phyloP scores from a whole-genome alignment of 768 basidiomycete species.

The Suillus brevipes region DNA sequence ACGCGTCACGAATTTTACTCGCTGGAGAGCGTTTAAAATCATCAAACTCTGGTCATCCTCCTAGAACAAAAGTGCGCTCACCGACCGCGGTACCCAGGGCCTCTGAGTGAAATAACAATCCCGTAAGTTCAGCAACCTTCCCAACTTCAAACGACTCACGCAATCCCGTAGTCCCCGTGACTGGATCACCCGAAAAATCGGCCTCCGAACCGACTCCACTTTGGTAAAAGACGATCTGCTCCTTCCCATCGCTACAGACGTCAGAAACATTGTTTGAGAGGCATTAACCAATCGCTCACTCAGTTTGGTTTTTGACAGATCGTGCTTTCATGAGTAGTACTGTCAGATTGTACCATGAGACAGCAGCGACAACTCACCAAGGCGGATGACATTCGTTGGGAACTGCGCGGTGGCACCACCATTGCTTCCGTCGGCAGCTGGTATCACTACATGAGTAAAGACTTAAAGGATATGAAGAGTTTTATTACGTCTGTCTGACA shows the following conservation, averaged over 20 bases:
- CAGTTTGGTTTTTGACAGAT: neutral
- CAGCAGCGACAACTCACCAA: constrained; percentile 6
- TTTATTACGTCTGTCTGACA: neutral
- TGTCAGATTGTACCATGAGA: neutral
- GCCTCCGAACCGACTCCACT: constrained; percentile 25
- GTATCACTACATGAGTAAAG: neutral
- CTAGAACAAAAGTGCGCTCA: neutral
- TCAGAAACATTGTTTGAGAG: neutral
- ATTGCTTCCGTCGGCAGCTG: neutral
- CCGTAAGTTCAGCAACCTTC: neutral
- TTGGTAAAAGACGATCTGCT: constrained; percentile 27
- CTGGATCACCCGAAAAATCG: constrained; percentile 15
- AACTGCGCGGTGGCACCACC: neutral
- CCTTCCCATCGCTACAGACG: neutral
- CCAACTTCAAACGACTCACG: constrained; percentile 1
- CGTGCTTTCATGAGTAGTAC: constrained; percentile 1
- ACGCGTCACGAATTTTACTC: constrained; percentile 28
- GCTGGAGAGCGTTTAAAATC: constrained; percentile 9
- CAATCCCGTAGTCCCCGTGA: constrained; percentile 9
- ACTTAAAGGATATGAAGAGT: neutral
- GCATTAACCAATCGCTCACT: neutral
- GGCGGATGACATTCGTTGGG: constrained; percentile 12
- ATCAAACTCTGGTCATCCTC: too few relatives aligned
- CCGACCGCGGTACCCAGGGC: constrained; percentile 10
- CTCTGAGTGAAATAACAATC: constrained; percentile 3